phyloP scores from a whole-genome alignment of 2,329 filamentous ascomycete genomes.

The Xylariomycetidae sp. region DNA sequence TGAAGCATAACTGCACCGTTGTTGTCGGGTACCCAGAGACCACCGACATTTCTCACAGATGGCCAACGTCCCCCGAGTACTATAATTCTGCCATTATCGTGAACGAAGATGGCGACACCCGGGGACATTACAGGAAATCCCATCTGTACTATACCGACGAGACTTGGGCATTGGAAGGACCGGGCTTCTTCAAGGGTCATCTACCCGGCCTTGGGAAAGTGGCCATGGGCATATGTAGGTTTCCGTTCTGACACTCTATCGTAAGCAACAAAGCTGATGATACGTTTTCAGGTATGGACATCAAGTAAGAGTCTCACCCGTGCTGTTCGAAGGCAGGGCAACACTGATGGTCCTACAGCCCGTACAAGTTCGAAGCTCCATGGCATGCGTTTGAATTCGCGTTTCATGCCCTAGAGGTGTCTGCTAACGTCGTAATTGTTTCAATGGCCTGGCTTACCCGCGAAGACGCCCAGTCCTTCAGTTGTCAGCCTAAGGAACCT shows the following conservation, averaged over 20 bases:
- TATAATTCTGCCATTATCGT: slow-evolving; percentile 48
- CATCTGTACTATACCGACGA: slow-evolving; percentile 58
- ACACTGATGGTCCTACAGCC: slow-evolving; percentile 32
- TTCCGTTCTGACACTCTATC: too few relatives aligned
- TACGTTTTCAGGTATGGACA: slow-evolving; percentile 44
- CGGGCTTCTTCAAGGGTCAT: slow-evolving; percentile 43
- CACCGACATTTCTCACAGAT: slow-evolving; percentile 44
- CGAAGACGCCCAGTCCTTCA: slow-evolving; percentile 44
- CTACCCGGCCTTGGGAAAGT: slow-evolving; percentile 46
- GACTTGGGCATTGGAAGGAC: slow-evolving; percentile 55
- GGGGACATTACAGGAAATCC: slow-evolving; percentile 57
- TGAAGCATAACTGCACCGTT: slow-evolving; percentile 63
- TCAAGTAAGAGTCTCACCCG: slow-evolving; percentile 58
- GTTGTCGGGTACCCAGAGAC: slow-evolving; percentile 72
- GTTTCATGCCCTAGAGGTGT: slow-evolving; percentile 50
- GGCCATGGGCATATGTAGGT: slow-evolving; percentile 54
- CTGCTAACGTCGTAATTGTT: slow-evolving; percentile 61
- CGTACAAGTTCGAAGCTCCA: slow-evolving; percentile 46
- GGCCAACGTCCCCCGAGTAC: slow-evolving; percentile 42
- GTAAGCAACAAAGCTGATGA: too few relatives aligned
- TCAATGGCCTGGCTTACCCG: slow-evolving; percentile 75
- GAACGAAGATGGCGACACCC: slow-evolving; percentile 53
- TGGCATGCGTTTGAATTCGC: slow-evolving; percentile 48
- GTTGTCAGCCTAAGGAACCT: slow-evolving; percentile 48
- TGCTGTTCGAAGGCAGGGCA: slow-evolving; percentile 5